Base-by-base conservation (phyloP, 139 green algal species). In the Tetraselmis chui region DNA sequence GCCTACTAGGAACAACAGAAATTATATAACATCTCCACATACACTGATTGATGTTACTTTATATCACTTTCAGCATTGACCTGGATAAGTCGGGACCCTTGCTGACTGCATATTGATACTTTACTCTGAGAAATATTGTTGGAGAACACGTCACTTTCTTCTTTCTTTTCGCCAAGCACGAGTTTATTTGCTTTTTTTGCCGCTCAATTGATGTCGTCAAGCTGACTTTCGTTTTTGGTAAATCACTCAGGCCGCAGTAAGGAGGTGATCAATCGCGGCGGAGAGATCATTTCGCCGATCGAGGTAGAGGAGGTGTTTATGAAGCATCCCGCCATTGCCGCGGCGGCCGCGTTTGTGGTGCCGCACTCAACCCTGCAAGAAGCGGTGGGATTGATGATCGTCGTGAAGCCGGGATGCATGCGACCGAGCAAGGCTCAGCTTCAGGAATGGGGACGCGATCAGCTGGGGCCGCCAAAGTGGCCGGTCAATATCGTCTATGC, bases 201-300 rank as follows among this genome's bases (percentile, higher is more conserved):
- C n/a, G n/a, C n/a, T n/a, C n/a, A n/a, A n/a, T n/a, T n/a, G n/a
- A n/a, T n/a, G n/a, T n/a, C n/a, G n/a, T n/a, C n/a, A n/a, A n/a
- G n/a, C n/a, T n/a, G n/a, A n/a, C n/a, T n/a, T n/a, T n/a, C n/a
- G n/a, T n/a, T n/a, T n/a, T n/a, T n/a, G n/a, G n/a, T n/a, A n/a
- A n/a, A n/a, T n/a, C n/a, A n/a, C 45, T 5, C 45, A 67, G 95
- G 95, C 0, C 89, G 95, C 59, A 88, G 94, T 79, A 98, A 98
- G 89, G 94, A 98, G 90, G 91, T 97, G 30, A 98, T 97, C 90
- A 97, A 97, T 86, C 81, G 93, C 0, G 94, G 93, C 5, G 94
- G 94, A 22, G 93, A 97, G 87, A 97, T 96, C 85, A 95, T 97
- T 76, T 93, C 86, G 0, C 94, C 94, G 2, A 81, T 93, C 28